These are phyloP conservation scores for Phalaenopsis hybrid DNA, from an alignment of 116 monocot genomes.

Conservation along the genomic window DNA sequence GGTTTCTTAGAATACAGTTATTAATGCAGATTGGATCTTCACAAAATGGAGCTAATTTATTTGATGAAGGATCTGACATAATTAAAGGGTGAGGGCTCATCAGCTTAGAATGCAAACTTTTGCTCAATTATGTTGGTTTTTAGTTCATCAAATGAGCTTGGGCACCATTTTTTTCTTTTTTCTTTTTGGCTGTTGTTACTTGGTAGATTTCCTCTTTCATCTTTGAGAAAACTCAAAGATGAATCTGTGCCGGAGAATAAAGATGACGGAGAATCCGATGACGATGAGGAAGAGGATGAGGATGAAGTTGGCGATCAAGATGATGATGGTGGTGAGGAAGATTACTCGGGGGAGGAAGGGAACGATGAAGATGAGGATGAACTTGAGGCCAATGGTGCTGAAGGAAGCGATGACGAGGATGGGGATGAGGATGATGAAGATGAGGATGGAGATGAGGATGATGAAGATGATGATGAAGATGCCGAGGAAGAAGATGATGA, in stretches of 20 bases:
- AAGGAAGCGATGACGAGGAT: conserved; percentile 2
- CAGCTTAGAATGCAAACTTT: background rate
- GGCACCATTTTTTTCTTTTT: background rate
- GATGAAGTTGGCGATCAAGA: conserved; percentile 15
- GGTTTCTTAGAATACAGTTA: background rate
- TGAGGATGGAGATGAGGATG: conserved; percentile 2
- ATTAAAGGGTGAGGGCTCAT: background rate
- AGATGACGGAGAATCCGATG: conserved; percentile 12
- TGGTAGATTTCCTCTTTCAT: conserved; percentile 7
- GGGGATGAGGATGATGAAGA: conserved; percentile 9
- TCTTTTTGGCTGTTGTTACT: background rate
- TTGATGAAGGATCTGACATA: background rate
- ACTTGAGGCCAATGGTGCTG: conserved; percentile 4
- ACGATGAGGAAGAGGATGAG: conserved; percentile 14
- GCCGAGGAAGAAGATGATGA: conserved; percentile 4
- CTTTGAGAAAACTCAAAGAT: background rate
- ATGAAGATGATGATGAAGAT: conserved; percentile 2
- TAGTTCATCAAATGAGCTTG: background rate
- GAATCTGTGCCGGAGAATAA: background rate
- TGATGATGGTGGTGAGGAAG: conserved; percentile 10
- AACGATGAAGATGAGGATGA: conserved; percentile 8
- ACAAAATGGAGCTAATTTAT: background rate
- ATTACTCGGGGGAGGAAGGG: conserved; percentile 8
- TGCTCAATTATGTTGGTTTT: background rate
- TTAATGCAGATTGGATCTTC: conserved; percentile 4